Conservation (phyloP, 306 rosid genomes). For the Cucurbita moschata region DNA sequence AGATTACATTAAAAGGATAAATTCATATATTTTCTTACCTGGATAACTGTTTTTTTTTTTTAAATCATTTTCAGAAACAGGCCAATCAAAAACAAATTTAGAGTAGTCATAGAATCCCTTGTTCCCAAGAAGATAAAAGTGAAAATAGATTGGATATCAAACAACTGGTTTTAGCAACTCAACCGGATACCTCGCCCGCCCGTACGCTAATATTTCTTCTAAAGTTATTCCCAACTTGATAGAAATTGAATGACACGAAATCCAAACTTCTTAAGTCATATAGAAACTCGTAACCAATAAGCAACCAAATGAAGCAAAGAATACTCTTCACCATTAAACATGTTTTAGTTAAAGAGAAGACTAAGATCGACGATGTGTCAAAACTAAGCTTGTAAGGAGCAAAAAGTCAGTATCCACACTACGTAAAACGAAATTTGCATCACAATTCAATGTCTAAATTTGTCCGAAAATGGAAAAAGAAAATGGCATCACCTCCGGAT, state of each 20-base stretch:
- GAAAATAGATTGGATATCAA: not conserved
- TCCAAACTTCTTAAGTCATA: not conserved
- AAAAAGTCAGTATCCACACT: not conserved
- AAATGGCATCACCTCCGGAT: conserved; percentile 53
- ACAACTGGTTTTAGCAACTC: not conserved
- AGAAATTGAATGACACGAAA: not conserved
- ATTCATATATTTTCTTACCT: not conserved
- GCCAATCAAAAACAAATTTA: not conserved
- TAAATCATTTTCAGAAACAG: not conserved
- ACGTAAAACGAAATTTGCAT: not conserved
- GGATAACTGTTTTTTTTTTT: not conserved
- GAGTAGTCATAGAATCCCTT: not conserved
- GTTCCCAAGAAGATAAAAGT: not conserved
- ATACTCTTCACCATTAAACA: not conserved
- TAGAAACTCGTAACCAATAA: not conserved
- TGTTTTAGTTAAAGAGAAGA: not conserved
- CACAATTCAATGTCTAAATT: not conserved
- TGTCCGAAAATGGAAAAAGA: not conserved
- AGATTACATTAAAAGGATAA: not conserved
- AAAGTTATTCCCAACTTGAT: not conserved
- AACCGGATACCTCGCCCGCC: not conserved
- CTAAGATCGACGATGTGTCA: not conserved
- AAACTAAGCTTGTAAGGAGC: not conserved
- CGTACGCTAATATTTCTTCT: not conserved
- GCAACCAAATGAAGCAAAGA: not conserved